A percentile compares a stretch with the other conserved stretches of the same genome.
These are phyloP conservation scores for Lyophyllum atratum DNA, from an alignment of 768 basidiomycete species.

Conservation along the genomic window DNA sequence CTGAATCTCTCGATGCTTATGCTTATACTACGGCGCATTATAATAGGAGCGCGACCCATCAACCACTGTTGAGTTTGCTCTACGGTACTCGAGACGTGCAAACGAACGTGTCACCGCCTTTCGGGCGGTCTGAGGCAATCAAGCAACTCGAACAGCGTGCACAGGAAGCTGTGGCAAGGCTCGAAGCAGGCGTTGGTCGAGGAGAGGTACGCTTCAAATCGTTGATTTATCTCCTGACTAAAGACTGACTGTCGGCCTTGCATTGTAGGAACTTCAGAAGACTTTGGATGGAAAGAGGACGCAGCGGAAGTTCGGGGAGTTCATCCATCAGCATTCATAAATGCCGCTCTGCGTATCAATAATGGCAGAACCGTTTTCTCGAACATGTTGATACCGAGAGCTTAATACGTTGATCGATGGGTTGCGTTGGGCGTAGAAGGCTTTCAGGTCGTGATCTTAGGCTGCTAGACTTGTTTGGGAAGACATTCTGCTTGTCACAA, in stretches of 20 bases:
- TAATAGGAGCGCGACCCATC: background rate
- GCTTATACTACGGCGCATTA: background rate
- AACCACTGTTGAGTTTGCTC: background rate
- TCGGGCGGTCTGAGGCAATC: background rate
- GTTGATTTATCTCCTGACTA: background rate
- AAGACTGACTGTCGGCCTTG: background rate
- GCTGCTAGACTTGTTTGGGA: too few species aligned
- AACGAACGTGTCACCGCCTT: slow-evolving; percentile 10
- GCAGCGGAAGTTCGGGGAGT: slow-evolving; percentile 10
- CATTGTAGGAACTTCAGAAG: slow-evolving; percentile 4
- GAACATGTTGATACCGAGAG: too few species aligned
- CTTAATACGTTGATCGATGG: too few species aligned
- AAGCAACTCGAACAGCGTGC: background rate
- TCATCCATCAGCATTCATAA: slow-evolving; percentile 13
- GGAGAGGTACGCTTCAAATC: slow-evolving; percentile 4
- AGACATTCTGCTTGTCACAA: too few species aligned
- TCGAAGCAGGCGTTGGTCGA: background rate
- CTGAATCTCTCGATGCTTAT: too few species aligned
- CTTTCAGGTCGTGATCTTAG: too few species aligned
- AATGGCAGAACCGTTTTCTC: too few species aligned
- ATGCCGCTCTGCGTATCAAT: too few species aligned
- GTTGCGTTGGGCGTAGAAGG: too few species aligned
- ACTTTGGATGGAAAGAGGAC: slow-evolving; percentile 3
- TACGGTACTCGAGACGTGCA: background rate
- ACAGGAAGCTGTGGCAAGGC: slow-evolving; percentile 2